phyloP scores from a whole-genome alignment of 306 rosid species.

The Vicia sativa region DNA sequence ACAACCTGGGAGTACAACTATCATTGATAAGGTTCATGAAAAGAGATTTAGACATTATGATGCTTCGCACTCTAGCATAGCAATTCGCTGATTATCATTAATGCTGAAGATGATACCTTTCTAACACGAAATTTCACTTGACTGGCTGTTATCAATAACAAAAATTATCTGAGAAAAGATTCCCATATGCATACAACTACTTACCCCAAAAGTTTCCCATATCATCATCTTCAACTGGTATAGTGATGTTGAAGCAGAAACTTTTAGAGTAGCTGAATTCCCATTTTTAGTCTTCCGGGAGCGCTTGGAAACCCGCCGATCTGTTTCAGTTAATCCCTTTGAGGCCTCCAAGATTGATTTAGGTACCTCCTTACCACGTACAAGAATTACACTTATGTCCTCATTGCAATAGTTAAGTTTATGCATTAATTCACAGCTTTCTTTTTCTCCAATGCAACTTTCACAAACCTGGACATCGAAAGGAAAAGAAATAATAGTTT shows the following conservation, averaged over 20 bases:
- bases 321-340: slow-evolving; percentile 70
- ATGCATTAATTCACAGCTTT: slow-evolving; percentile 85
- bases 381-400: slow-evolving; percentile 71
- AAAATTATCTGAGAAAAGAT: background rate
- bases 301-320: slow-evolving; percentile 91
- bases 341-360: slow-evolving; percentile 83
- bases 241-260: slow-evolving; percentile 85
- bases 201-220: slow-evolving; percentile 99
- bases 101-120: background rate
- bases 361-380: slow-evolving; percentile 95
- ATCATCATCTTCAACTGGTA: slow-evolving; percentile 98
- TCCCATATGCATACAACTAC: slow-evolving; percentile 31
- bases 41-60: slow-evolving; percentile 10
- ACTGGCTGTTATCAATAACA: background rate
- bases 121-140: background rate
- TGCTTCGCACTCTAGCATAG: background rate
- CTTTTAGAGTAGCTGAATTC: slow-evolving; percentile 71
- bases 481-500: background rate
- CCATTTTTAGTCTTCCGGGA: slow-evolving; percentile 84
- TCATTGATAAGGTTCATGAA: slow-evolving; percentile 2
- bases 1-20: slow-evolving; percentile 68
- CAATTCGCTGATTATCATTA: slow-evolving; percentile 22
- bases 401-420: slow-evolving; percentile 83
- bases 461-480: slow-evolving; percentile 69
- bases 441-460: slow-evolving; percentile 87